Base-by-base conservation (phyloP, 352 stramenopile species). In the Phytophthora ramorum region DNA sequence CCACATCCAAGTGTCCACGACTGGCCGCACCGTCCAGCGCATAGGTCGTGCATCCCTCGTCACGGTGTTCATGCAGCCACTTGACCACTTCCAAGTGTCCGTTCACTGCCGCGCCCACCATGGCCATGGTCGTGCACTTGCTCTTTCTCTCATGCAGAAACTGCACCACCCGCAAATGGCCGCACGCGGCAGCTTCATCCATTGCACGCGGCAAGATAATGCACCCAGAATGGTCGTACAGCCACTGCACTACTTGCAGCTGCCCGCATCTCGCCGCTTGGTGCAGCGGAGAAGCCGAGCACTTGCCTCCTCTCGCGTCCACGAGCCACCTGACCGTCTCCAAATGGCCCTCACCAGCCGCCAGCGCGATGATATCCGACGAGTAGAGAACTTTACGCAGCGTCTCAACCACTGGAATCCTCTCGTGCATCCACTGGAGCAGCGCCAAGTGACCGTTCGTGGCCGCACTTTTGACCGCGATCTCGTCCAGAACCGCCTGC, bases 251-350 rank as follows among this genome's bases (percentile, higher is more conserved):
- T 19, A 68, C 45, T 16, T 64, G 22, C 30, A 75, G 8, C 17
- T 49, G 37, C 1, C 67, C 67, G 44, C 32, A 34, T 4, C 62
- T 68, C 6, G 62, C 67, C 6, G 61, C 62, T 58, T 75, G 50
- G n/a, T 67, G 61, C 40, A 75, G 51, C 7, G 67, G 61, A 40
- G 54, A 49, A 17, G 67, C 55, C 1, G 67, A 75, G 32, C 61
- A 75, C n/a, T 71, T 62, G 30, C 61, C 67, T n/a, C 61, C 61
- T 62, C 67, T 63, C 8, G 49, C 55, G 16, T 44, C 2, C 26
- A 71, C 61, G 7, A 75, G 38, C 67, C 61, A 68, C 56, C 69
- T 53, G 26, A 75, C 61, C n/a, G 60, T 58, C n/a, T 61, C 45
- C 49, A 71, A 52, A 24, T 63, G 57, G 3, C 69, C 69, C 17